Conservation (phyloP, 139 green algal species). For the Deuterostichococcus epilithicus region DNA sequence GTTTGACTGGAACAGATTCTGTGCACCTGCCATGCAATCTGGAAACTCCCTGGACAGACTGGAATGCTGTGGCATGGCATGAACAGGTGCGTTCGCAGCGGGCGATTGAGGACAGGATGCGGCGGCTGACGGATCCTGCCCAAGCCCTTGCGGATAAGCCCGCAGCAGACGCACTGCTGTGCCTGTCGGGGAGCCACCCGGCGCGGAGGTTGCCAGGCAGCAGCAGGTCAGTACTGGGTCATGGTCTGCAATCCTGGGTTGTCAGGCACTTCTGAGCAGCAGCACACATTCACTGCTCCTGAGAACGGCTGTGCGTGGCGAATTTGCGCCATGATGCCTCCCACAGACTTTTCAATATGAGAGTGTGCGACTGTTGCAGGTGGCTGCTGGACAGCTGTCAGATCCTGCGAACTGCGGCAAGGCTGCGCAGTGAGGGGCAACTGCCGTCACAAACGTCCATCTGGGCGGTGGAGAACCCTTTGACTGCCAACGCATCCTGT, state of each 20-base stretch:
- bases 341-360: no score
- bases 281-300: no score
- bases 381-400: constrained; percentile 41
- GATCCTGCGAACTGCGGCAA: constrained; percentile 34
- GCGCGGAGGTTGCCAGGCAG: constrained; percentile 34
- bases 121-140: constrained; percentile 2
- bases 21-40: constrained; percentile 16
- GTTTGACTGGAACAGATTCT: neutral
- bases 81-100: constrained; percentile 33
- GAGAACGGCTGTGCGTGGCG: no score
- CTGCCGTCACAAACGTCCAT: constrained; percentile 36
- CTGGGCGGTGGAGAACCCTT: constrained; percentile 79
- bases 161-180: constrained; percentile 52
- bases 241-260: neutral
- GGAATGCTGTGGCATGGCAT: no score
- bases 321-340: no score
- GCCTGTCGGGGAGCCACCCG: constrained; percentile 70
- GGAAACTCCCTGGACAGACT: no score
- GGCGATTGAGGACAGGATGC: constrained; percentile 25
- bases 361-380: no score
- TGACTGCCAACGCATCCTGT: constrained; percentile 29
- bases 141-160: neutral
- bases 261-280: no score
- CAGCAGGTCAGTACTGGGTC: constrained; percentile 5
- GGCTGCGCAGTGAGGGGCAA: constrained; percentile 28